Evolutionary conservation across 2,329 filamentous ascomycete species (phyloP), one percentile per base, ranked within the genome.

Genomic region (Fusarium sp.): DNA sequence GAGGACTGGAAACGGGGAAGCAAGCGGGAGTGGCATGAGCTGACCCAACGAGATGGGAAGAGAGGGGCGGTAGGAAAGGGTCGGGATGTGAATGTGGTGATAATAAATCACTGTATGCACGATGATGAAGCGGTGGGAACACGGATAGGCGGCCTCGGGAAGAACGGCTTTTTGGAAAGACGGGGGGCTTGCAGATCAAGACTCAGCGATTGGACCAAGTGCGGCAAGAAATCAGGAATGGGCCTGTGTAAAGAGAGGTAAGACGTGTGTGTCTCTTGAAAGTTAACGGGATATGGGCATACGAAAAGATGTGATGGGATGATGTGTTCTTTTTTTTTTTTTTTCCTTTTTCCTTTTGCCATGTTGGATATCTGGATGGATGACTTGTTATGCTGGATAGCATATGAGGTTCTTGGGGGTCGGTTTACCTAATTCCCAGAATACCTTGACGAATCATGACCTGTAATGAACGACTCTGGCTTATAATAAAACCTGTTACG

Each of bases 401-500:
- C 47, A 72, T 42, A 57, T 35, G 39, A 54, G 54, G 56, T 52
- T 54, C 39, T 47, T 52, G 41, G 41, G 46, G 22, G 50, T 58
- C 57, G 57, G 60, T 72, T 50, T 71, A 52, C 41, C 56, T 38
- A 45, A 38, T 44, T 38, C 41, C 29, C 57, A 63, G 65, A 74
- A 61, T 54, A 71, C 56, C 66, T 69, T 68, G 52, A 77, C 70
- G 75, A 78, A 75, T 77, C 67, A 77, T 65, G 76, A 77, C 47
- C 53, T 65, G 57, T 70, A 60, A 74, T 57, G 68, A 70, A 74
- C 53, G 59, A 65, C 31, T 27, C 27, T 60, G 33, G 52, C 39
- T 58, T 39, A 47, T 25, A 39, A 50, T 45, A 38, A 44, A 18
- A 20, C 9, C 17, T 58, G 49, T 18, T 41, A 27, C 18, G 35